Evolutionary conservation across 139 green algal genomes (phyloP).

Genomic region (Coelastrella sp.): DNA sequence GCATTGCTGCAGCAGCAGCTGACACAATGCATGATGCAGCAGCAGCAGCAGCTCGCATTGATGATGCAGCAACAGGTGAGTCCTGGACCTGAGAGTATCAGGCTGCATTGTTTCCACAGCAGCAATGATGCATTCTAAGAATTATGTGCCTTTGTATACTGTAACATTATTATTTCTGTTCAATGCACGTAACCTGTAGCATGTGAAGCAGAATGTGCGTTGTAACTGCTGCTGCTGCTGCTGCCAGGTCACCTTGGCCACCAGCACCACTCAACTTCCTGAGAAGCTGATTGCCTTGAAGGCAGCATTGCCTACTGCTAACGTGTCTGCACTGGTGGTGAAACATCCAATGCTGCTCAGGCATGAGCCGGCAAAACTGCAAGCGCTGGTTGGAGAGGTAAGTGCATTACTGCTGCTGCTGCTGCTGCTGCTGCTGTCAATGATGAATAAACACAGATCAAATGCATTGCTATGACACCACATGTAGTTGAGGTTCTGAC

Average conservation of each 20-base stretch:
- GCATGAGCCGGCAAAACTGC: background rate
- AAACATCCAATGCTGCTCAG: constrained; percentile 9
- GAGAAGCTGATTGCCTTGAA: constrained; percentile 30
- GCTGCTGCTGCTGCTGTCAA: background rate
- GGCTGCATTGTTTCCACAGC: background rate
- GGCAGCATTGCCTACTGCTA: background rate
- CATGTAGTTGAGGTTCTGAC: background rate
- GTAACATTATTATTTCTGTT: too few species aligned
- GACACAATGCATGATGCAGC: background rate
- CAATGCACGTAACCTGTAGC: too few species aligned
- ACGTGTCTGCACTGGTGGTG: constrained; percentile 28
- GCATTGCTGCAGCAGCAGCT: background rate
- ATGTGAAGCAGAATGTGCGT: too few species aligned
- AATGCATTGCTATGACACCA: background rate
- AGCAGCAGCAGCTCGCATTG: background rate
- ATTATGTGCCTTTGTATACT: too few species aligned
- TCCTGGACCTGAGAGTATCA: background rate
- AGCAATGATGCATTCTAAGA: too few species aligned
- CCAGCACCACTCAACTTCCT: background rate
- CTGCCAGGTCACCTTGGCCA: constrained; percentile 4
- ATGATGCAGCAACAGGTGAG: constrained; percentile 32
- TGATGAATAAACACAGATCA: background rate
- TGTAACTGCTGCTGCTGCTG: constrained; percentile 26
- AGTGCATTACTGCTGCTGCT: constrained; percentile 36
- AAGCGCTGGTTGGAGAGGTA: background rate